Conservation (phyloP, 2,329 filamentous ascomycete genomes). For the Fusarium sp. region DNA sequence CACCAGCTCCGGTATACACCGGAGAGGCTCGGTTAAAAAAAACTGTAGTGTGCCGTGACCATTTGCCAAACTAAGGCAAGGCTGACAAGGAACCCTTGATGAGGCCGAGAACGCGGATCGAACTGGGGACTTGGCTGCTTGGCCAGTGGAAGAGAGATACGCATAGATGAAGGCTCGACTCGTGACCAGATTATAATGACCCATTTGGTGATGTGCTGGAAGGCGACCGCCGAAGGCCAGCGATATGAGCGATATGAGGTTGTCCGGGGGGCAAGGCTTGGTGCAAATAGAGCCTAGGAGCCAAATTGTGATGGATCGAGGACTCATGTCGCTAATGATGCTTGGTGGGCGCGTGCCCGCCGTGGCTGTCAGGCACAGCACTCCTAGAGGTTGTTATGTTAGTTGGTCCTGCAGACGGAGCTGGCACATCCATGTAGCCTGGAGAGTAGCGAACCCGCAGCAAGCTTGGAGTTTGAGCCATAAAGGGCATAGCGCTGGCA, state of each 20-base stretch:
- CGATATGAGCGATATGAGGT: not conserved
- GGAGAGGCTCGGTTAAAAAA: slow-evolving; percentile 32
- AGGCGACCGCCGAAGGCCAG: not conserved
- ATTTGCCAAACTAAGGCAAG: slow-evolving; percentile 29
- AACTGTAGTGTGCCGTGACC: not conserved
- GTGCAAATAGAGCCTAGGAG: not conserved
- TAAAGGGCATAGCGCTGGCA: slow-evolving; percentile 30
- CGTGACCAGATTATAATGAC: not conserved
- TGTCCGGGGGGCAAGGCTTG: not conserved
- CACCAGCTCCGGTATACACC: slow-evolving; percentile 23
- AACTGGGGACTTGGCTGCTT: not conserved
- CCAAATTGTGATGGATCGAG: slow-evolving; percentile 37
- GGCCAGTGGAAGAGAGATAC: not conserved
- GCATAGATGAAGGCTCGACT: slow-evolving; percentile 14
- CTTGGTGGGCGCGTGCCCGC: slow-evolving; percentile 31
- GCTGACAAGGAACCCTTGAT: slow-evolving; percentile 18
- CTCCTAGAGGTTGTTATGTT: slow-evolving; percentile 27
- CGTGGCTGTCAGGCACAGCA: slow-evolving; percentile 37
- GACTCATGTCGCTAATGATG: slow-evolving; percentile 25
- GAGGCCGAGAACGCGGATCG: slow-evolving; percentile 1
- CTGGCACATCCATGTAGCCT: slow-evolving; percentile 10
- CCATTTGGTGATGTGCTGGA: not conserved
- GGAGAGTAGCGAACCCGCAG: slow-evolving; percentile 2
- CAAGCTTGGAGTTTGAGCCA: slow-evolving; percentile 21
- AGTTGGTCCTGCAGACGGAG: slow-evolving; percentile 20